phyloP scores from a whole-genome alignment of 805 yeast species.

The Dipodascus albidus region DNA sequence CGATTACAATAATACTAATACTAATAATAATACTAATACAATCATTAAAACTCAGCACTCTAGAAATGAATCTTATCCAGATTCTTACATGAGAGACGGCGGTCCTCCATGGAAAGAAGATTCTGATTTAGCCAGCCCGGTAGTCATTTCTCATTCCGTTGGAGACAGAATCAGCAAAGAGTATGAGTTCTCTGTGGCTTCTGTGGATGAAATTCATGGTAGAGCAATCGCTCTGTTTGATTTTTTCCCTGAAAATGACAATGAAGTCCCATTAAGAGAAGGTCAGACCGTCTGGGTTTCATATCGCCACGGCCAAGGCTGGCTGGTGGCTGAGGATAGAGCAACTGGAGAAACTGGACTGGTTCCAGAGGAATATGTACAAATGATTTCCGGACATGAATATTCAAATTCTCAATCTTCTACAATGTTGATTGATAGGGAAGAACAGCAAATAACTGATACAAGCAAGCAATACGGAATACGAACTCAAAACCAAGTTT shows the following conservation, averaged over 20 bases:
- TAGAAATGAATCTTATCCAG: constrained; percentile 1
- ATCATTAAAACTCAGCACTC: constrained; percentile 13
- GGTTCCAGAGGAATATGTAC: constrained; percentile 91
- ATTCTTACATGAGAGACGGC: constrained; percentile 17
- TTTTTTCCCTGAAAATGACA: constrained; percentile 87
- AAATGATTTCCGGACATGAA: constrained; percentile 27
- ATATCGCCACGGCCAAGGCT: constrained; percentile 94
- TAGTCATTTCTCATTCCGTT: constrained; percentile 13
- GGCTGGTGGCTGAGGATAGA: constrained; percentile 87
- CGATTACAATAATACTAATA: constrained; percentile 5
- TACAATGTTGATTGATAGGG: not conserved
- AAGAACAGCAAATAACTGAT: not conserved
- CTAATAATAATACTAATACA: not conserved
- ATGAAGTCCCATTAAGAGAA: constrained; percentile 66
- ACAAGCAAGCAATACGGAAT: constrained; percentile 18
- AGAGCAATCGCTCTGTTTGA: constrained; percentile 83
- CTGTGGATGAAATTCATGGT: constrained; percentile 35
- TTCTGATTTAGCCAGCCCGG: constrained; percentile 22
- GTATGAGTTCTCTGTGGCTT: constrained; percentile 18
- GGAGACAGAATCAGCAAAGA: constrained; percentile 16
- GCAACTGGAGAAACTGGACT: constrained; percentile 72
- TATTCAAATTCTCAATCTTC: not conserved
- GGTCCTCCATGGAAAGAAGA: constrained; percentile 30
- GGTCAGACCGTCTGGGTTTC: constrained; percentile 80
- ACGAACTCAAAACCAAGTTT: constrained; percentile 1